Conservation (phyloP, 257 asterid species). For the Oldenlandia corymbosa region DNA sequence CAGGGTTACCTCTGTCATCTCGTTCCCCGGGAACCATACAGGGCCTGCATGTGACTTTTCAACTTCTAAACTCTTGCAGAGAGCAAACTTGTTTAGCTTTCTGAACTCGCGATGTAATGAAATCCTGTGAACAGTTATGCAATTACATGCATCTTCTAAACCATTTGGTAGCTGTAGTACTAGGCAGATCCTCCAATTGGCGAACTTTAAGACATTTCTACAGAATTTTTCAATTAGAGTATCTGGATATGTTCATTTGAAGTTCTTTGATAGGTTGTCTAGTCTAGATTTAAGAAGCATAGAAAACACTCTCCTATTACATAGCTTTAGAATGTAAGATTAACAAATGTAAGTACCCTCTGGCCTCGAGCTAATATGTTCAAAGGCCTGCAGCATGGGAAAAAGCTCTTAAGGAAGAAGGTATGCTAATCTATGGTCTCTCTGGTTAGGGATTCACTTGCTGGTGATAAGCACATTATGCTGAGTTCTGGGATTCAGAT, state of each 20-base stretch:
- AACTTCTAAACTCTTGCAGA: slow-evolving; percentile 20
- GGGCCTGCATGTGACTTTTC: slow-evolving; percentile 8
- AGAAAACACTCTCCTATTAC: slow-evolving; percentile 30
- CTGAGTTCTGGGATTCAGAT: slow-evolving; percentile 43
- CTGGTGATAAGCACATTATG: neutral
- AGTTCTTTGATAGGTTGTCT: slow-evolving; percentile 36
- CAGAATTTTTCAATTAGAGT: slow-evolving; percentile 26
- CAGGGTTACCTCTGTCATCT: slow-evolving; percentile 23
- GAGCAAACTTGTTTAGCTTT: slow-evolving; percentile 32
- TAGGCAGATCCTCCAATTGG: slow-evolving; percentile 39
- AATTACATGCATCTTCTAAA: slow-evolving; percentile 42
- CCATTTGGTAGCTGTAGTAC: slow-evolving; percentile 45
- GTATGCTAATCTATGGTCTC: slow-evolving; percentile 35
- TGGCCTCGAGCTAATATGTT: no score
- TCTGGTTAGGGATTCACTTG: slow-evolving; percentile 28
- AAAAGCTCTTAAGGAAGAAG: no score
- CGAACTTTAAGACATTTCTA: slow-evolving; percentile 15
- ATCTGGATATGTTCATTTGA: slow-evolving; percentile 46
- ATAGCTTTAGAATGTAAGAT: slow-evolving; percentile 10
- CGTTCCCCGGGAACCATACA: no score
- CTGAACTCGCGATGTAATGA: slow-evolving; percentile 35
- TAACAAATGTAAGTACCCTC: slow-evolving; percentile 29
- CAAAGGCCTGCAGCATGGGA: slow-evolving; percentile 33
- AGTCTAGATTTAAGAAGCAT: slow-evolving; percentile 23
- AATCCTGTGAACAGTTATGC: slow-evolving; percentile 33